Percentiles rank a stretch among this genome's conserved stretches.
Conservation (phyloP, 768 basidiomycete genomes). For the Russula earlei region DNA sequence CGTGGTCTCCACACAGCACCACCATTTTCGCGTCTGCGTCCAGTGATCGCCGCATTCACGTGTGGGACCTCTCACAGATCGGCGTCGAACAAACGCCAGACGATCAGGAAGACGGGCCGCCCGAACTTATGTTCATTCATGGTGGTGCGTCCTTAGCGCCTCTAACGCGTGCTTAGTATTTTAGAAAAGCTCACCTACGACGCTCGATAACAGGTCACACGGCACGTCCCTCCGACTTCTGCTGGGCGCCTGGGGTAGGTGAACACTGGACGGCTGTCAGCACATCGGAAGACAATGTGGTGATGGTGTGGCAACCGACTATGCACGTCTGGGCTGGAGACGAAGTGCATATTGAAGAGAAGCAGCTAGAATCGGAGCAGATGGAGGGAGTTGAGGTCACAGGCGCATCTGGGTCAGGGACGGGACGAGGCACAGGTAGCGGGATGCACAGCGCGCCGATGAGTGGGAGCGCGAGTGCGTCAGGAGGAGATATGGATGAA, state of each 20-base stretch:
- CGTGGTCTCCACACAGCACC: slow-evolving; percentile 91
- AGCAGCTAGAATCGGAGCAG: slow-evolving; percentile 71
- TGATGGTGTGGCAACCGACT: slow-evolving; percentile 96
- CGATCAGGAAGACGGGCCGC: slow-evolving; percentile 96
- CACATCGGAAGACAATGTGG: slow-evolving; percentile 93
- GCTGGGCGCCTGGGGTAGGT: slow-evolving; percentile 79
- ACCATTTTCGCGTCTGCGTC: slow-evolving; percentile 94
- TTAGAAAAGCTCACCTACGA: background rate
- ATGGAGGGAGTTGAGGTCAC: slow-evolving; percentile 66
- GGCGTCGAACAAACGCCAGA: slow-evolving; percentile 96
- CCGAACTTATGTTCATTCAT: slow-evolving; percentile 91
- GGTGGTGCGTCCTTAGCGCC: slow-evolving; percentile 47
- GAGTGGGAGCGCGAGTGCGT: slow-evolving; percentile 40
- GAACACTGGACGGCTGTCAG: slow-evolving; percentile 83
- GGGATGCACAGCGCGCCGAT: slow-evolving; percentile 50
- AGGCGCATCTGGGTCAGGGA: slow-evolving; percentile 19
- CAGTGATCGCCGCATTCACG: slow-evolving; percentile 84
- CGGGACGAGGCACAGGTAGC: slow-evolving; percentile 22
- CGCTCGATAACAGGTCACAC: slow-evolving; percentile 57
- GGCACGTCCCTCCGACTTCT: slow-evolving; percentile 84
- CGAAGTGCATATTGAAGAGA: slow-evolving; percentile 72
- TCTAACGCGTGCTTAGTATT: no score
- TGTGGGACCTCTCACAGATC: slow-evolving; percentile 90
- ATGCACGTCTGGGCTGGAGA: slow-evolving; percentile 92
- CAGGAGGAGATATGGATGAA: slow-evolving; percentile 39